These are phyloP conservation scores for Radiomyces spectabilis DNA, from an alignment of 192 early-diverging fungal species.

Conservation along the genomic window DNA sequence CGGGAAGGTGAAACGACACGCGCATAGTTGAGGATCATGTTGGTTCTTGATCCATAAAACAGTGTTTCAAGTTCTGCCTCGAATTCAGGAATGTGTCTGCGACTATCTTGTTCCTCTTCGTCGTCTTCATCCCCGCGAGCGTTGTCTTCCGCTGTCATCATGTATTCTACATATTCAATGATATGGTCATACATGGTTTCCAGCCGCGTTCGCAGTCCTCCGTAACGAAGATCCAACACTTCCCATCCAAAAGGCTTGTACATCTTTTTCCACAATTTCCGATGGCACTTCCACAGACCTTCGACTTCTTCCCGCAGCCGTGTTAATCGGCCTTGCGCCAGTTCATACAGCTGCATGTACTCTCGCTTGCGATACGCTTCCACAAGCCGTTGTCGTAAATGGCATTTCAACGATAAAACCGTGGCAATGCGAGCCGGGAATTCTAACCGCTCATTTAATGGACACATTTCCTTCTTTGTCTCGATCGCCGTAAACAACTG, in stretches of 20 bases:
- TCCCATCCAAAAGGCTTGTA: slow-evolving; percentile 88
- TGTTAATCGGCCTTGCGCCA: slow-evolving; percentile 46
- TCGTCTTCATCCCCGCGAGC: slow-evolving; percentile 4
- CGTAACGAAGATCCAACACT: slow-evolving; percentile 76
- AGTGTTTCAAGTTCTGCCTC: slow-evolving; percentile 58
- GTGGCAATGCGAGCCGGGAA: slow-evolving; percentile 62
- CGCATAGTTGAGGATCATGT: slow-evolving; percentile 60
- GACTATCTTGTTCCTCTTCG: slow-evolving; percentile 7
- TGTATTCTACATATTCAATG: slow-evolving; percentile 41
- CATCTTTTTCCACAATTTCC: slow-evolving; percentile 66
- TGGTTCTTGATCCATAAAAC: slow-evolving; percentile 59
- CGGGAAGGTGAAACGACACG: slow-evolving; percentile 51
- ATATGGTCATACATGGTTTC: slow-evolving; percentile 64
- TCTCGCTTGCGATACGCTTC: slow-evolving; percentile 50
- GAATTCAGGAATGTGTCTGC: slow-evolving; percentile 69
- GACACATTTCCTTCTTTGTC: slow-evolving; percentile 35
- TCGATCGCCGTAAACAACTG: slow-evolving; percentile 44
- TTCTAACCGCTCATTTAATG: slow-evolving; percentile 60
- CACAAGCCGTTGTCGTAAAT: slow-evolving; percentile 55
- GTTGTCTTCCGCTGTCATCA: slow-evolving; percentile 4
- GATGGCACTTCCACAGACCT: slow-evolving; percentile 74
- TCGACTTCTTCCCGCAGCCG: slow-evolving; percentile 57
- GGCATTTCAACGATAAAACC: slow-evolving; percentile 62
- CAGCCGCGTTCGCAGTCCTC: slow-evolving; percentile 57
- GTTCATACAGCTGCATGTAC: slow-evolving; percentile 44